Base-by-base conservation (phyloP, 2,329 filamentous ascomycete genomes). In the Aspergillus japonicus region DNA sequence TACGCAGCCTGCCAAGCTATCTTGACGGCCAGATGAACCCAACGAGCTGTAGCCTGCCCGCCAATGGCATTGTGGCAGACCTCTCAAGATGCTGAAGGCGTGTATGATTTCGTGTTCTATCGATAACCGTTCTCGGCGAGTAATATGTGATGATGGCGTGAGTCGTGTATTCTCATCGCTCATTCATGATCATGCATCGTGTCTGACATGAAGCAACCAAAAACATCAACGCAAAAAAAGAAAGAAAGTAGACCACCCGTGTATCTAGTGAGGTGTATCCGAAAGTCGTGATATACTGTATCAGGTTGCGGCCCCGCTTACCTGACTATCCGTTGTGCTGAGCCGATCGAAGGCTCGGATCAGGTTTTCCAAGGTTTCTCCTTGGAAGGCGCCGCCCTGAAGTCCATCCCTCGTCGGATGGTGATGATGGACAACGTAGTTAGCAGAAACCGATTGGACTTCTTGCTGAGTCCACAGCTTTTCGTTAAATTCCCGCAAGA, bases 81-180 rank as follows among this genome's bases (percentile, higher is more conserved):
- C 6, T 44, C 39, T 44, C 39, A 16, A n/a, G 8, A 44, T 44
- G 39, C 16, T 44, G 29, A 16, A 59, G 49, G 24, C 23, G 31
- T n/a, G n/a, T 12, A n/a, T 35, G 7, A 42, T 52, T 35, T 11
- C 21, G 8, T 35, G 21, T 52, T 42, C 33, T 24, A 50, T 50
- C 24, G 48, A 50, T 50, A 44, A n/a, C 16, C 39, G 39, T 44
- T 44, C 23, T 44, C 21, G 14, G 23, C 26, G 29, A 6, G 39
- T 35, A 33, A 35, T 6, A 42, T 19, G 19, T 42, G n/a, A 16
- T 12, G 21, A 29, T 44, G 24, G 12, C 14, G 42, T 47, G 52
- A 54, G 52, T 47, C 52, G 52, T 47, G 26, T 54, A 54, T 54
- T 54, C 52, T 54, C 52, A 33, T 54, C 23, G 52, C 52, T 47